Base-by-base conservation (phyloP, 2,329 filamentous ascomycete species). In the Parafenestella ontariensis region DNA sequence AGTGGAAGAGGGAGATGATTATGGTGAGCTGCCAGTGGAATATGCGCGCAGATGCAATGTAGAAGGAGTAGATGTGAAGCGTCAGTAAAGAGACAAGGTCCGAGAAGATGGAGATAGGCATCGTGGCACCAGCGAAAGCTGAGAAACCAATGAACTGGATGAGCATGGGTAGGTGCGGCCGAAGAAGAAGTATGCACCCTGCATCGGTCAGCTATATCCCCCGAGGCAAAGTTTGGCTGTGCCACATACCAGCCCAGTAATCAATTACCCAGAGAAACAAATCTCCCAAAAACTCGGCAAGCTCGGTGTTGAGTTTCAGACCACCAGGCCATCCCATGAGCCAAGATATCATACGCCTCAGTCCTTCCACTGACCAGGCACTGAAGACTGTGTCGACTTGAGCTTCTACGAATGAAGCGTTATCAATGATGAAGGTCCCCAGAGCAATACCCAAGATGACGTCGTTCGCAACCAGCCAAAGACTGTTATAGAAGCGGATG, bases 1-100 rank as follows among this genome's bases (percentile, higher is more conserved):
- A 87, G 74, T 99, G 96, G 76, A 99, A 99, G n/a, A 99, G 87
- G 10, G 94, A 98, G 62, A 94, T 89, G 61, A 99, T 89, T 59
- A 99, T 98, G 3, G 90, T 96, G 57, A 99, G 87, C 77, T 99
- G 95, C 95, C 95, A 99, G 78, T 98, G 92, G 77, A 94, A 99
- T 69, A 99, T 98, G 46, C 95, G 89, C 2, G 95, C 95, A 8
- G 93, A 96, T 15, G 96, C 94, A 52, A 98, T 89, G 76, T 99
- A 99, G 76, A 99, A 99, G 1, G 90, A 96, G 80, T 98, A 96
- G 51, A 99, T 97, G 76, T 99, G 95, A 31, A 99, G 81, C 1
- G 96, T 99, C 55, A 98, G 82, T 42, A 96, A 83, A 1, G 94
- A 96, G 3, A 98, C 83, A 6, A 99, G 84, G 74, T 99, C 95